Percentiles rank a stretch among this genome's conserved stretches.
Evolutionary conservation across 805 yeast genomes (phyloP).

Genomic region (Wickerhamiella azyma): DNA sequence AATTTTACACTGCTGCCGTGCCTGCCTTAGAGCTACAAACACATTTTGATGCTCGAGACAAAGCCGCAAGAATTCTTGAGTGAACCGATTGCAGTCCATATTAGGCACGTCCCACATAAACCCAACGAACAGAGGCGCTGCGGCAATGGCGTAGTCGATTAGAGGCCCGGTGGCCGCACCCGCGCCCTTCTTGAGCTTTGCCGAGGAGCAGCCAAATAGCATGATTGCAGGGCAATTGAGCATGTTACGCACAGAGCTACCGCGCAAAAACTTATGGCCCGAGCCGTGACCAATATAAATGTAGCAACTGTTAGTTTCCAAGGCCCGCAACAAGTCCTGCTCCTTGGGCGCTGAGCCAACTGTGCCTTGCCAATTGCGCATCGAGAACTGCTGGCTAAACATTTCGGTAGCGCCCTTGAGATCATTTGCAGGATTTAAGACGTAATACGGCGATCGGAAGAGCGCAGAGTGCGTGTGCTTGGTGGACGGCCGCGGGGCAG

Average conservation of each 20-base stretch:
- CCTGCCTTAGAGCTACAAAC: conserved; percentile 39
- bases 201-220: conserved; percentile 86
- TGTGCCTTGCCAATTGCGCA: conserved; percentile 38
- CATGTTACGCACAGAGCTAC: conserved; percentile 39
- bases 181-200: conserved; percentile 21
- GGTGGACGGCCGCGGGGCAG: not conserved
- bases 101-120: conserved; percentile 97
- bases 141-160: conserved; percentile 60
- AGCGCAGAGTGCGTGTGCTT: not conserved
- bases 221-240: conserved; percentile 29
- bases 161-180: conserved; percentile 49
- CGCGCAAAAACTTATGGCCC: conserved; percentile 68
- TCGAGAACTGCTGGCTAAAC: conserved; percentile 35
- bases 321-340: conserved; percentile 31
- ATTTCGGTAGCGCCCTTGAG: conserved; percentile 48
- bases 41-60: conserved; percentile 17
- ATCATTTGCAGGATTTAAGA: conserved; percentile 78
- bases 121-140: conserved; percentile 70
- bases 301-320: conserved; percentile 37
- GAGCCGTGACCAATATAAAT: conserved; percentile 93
- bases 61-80: conserved; percentile 38
- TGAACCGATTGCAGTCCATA: conserved; percentile 79
- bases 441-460: conserved; percentile 29
- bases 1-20: conserved; percentile 58
- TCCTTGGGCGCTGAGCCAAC: conserved; percentile 47